Evolutionary conservation across 164 flowering plant genomes (phyloP).

Genomic region (Magnolia kwangsiensis): DNA sequence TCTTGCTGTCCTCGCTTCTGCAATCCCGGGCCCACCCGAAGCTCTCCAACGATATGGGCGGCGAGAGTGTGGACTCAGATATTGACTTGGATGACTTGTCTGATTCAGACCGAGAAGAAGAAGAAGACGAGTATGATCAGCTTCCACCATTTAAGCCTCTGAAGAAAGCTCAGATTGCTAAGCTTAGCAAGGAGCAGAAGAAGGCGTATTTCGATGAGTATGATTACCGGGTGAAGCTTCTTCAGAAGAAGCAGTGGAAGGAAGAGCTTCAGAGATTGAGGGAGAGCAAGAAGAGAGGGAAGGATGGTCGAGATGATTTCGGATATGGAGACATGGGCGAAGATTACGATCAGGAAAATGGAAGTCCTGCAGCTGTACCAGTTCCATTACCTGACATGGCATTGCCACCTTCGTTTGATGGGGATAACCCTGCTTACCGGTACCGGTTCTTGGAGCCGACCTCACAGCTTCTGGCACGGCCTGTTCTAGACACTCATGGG

Average conservation of each 20-base stretch:
- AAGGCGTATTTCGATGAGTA: slow-evolving; percentile 93
- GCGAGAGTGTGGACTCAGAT: slow-evolving; percentile 79
- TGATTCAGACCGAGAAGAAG: slow-evolving; percentile 72
- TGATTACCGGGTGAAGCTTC: slow-evolving; percentile 90
- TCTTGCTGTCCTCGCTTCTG: slow-evolving; percentile 74
- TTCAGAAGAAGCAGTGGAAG: slow-evolving; percentile 90
- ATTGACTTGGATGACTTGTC: slow-evolving; percentile 71
- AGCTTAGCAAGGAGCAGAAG: slow-evolving; percentile 80
- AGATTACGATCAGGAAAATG: slow-evolving; percentile 59
- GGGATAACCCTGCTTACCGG: slow-evolving; percentile 77
- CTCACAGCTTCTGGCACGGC: slow-evolving; percentile 82
- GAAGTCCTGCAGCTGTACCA: slow-evolving; percentile 73
- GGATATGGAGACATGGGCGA: slow-evolving; percentile 37
- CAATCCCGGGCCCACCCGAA: slow-evolving; percentile 91
- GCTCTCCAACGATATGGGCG: slow-evolving; percentile 68
- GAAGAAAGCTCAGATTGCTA: slow-evolving; percentile 65
- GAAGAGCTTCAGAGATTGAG: slow-evolving; percentile 77
- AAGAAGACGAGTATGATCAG: slow-evolving; percentile 88
- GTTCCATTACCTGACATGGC: slow-evolving; percentile 87
- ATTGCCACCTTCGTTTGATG: slow-evolving; percentile 83
- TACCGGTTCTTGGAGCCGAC: slow-evolving; percentile 86
- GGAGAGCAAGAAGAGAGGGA: slow-evolving; percentile 69
- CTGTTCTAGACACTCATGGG: slow-evolving; percentile 84
- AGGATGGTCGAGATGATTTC: slow-evolving; percentile 28
- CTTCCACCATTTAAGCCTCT: slow-evolving; percentile 96